A percentile compares a stretch with the other conserved stretches of the same genome.
These are phyloP conservation scores for Kodamaea neixiangensis DNA, from an alignment of 805 yeast species.

Conservation along the genomic window DNA sequence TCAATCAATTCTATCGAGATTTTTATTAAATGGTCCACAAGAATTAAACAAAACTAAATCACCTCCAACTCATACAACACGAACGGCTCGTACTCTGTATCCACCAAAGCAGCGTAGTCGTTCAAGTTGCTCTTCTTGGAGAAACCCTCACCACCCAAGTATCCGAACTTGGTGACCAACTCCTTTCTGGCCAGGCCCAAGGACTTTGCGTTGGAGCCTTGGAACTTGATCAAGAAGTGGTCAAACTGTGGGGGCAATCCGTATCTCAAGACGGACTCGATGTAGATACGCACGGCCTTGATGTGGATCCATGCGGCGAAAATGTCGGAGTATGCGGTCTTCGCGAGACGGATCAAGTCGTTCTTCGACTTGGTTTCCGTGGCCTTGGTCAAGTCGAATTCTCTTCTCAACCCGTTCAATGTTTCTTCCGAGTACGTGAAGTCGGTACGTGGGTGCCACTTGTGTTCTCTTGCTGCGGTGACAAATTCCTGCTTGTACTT, in stretches of 20 bases:
- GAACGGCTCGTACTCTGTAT: slow-evolving; percentile 94
- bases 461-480: slow-evolving; percentile 73
- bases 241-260: slow-evolving; percentile 94
- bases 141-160: slow-evolving; percentile 89
- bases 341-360: slow-evolving; percentile 79
- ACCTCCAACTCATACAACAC: slow-evolving; percentile 66
- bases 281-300: slow-evolving; percentile 82
- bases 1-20: background rate
- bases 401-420: slow-evolving; percentile 71
- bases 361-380: slow-evolving; percentile 71
- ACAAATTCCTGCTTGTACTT: slow-evolving; percentile 73
- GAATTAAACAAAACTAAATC: slow-evolving; percentile 20
- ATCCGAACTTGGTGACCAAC: slow-evolving; percentile 76
- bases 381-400: slow-evolving; percentile 72
- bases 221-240: slow-evolving; percentile 49
- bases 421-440: slow-evolving; percentile 80
- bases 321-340: slow-evolving; percentile 88
- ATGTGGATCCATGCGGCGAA: slow-evolving; percentile 87
- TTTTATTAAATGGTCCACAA: background rate
- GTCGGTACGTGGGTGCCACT: slow-evolving; percentile 87
- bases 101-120: slow-evolving; percentile 91
- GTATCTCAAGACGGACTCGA: slow-evolving; percentile 91
- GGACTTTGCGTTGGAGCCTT: slow-evolving; percentile 34
- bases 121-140: slow-evolving; percentile 67
- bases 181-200: slow-evolving; percentile 64